A percentile compares a stretch with the other conserved stretches of the same genome.
Evolutionary conservation across 2,329 filamentous ascomycete species (phyloP).

Genomic region (Talaromyces sp.): DNA sequence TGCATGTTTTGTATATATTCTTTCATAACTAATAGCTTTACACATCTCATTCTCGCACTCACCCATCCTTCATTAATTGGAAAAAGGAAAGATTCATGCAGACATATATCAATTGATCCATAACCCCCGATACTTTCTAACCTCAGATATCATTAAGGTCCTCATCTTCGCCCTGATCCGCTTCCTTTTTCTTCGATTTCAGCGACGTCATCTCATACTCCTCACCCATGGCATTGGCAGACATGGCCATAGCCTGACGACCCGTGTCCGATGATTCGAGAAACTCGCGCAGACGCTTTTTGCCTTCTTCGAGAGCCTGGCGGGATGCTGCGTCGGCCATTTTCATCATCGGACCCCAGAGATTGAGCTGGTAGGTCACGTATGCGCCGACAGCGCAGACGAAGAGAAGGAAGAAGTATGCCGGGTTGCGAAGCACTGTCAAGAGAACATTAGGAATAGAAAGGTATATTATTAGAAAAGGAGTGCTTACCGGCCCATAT

Average conservation of each 20-base stretch:
- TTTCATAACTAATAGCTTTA: not conserved
- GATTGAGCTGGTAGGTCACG: conserved; percentile 85
- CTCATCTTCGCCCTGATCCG: conserved; percentile 20
- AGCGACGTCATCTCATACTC: conserved; percentile 52
- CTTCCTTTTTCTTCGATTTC: conserved; percentile 23
- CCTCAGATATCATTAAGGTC: conserved; percentile 29
- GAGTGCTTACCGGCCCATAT: conserved; percentile 73
- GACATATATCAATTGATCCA: not conserved
- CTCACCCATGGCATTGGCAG: conserved; percentile 41
- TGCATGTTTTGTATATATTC: not conserved
- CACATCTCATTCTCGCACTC: not conserved
- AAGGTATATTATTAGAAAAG: not conserved
- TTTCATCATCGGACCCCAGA: conserved; percentile 91
- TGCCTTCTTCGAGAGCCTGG: conserved; percentile 86
- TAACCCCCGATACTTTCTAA: not conserved
- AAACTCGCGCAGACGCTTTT: conserved; percentile 85
- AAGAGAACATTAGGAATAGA: not conserved
- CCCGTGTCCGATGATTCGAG: conserved; percentile 82
- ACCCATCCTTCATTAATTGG: not conserved
- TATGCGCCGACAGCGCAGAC: conserved; percentile 72
- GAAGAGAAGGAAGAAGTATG: conserved; percentile 86
- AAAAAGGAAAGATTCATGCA: not conserved
- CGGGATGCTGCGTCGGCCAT: conserved; percentile 84
- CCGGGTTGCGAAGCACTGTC: conserved; percentile 82
- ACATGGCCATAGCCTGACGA: conserved; percentile 75